These are phyloP conservation scores for Silybum marianum DNA, from an alignment of 129 eudicot genomes.

Conservation along the genomic window DNA sequence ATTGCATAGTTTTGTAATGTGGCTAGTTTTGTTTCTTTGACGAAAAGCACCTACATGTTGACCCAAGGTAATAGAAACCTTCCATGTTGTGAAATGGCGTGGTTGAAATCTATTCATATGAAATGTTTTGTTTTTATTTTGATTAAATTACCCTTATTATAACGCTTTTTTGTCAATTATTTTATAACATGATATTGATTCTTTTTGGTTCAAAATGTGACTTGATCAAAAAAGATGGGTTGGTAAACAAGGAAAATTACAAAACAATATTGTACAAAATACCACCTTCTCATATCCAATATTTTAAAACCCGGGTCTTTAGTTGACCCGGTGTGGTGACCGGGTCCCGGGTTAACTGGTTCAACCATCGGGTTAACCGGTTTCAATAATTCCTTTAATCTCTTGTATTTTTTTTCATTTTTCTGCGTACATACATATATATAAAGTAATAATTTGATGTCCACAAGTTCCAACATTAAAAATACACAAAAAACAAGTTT, in stretches of 20 bases:
- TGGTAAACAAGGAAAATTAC: not conserved
- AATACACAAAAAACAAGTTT: too few relatives aligned
- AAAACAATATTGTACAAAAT: conserved; percentile 23
- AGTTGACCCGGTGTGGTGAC: too few relatives aligned
- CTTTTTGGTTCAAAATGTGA: not conserved
- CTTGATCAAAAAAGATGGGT: not conserved
- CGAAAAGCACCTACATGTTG: not conserved
- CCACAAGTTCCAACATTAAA: too few relatives aligned
- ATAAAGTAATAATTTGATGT: too few relatives aligned
- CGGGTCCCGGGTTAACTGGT: too few relatives aligned
- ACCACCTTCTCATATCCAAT: conserved; percentile 17
- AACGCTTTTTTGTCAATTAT: not conserved
- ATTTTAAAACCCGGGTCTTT: too few relatives aligned
- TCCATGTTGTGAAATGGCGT: not conserved
- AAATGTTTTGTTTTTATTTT: too few relatives aligned
- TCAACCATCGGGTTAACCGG: too few relatives aligned
- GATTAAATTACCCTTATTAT: too few relatives aligned
- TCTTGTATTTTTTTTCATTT: too few relatives aligned
- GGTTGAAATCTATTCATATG: not conserved
- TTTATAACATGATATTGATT: not conserved
- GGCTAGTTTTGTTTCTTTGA: not conserved
- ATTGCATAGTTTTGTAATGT: not conserved
- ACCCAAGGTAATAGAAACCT: not conserved
- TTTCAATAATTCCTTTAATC: too few relatives aligned
- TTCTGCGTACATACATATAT: too few relatives aligned